Conservation (phyloP, 148 eudicot species). For the Heliosperma pusillum region DNA sequence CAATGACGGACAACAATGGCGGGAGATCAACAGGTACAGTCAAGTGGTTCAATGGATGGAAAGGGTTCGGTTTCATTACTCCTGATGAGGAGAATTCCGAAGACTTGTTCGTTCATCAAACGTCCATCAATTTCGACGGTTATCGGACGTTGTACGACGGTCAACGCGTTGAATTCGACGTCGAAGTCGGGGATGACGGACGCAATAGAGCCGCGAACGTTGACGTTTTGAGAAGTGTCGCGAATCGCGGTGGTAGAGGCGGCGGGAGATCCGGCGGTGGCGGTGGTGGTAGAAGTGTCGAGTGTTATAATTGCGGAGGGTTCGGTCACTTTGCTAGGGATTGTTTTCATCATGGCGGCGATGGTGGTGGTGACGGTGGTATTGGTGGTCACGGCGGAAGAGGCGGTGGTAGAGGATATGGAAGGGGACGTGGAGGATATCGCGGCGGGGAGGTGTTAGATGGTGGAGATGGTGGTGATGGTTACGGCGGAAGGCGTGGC, state of each 20-base stretch:
- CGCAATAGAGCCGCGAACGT: conserved; percentile 56
- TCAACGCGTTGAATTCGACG: conserved; percentile 49
- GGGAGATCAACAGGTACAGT: conserved; percentile 40
- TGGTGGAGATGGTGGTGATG: conserved; percentile 4
- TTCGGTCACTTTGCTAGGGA: conserved; percentile 56
- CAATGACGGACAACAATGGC: conserved; percentile 9
- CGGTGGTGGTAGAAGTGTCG: conserved; percentile 18
- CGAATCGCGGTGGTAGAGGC: neutral
- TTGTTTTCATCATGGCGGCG: conserved; percentile 31
- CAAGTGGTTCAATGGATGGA: conserved; percentile 67
- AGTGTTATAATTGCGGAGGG: conserved; percentile 52
- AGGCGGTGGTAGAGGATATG: conserved; percentile 3
- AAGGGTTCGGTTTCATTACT: conserved; percentile 64
- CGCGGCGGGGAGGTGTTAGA: conserved; percentile 11
- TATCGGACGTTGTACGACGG: conserved; percentile 60
- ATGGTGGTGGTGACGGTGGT: neutral
- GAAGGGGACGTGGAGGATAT: conserved; percentile 10
- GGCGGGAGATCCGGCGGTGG: conserved; percentile 34
- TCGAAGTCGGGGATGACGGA: conserved; percentile 47
- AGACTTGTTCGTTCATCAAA: conserved; percentile 65
- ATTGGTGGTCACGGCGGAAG: conserved; percentile 19
- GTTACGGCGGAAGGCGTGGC: neutral
- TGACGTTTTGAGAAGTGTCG: conserved; percentile 19
- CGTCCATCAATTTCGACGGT: conserved; percentile 56
- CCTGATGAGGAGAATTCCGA: conserved; percentile 31